Percentiles rank a stretch among this genome's conserved stretches.
Conservation (phyloP, 1,284 basidiomycete genomes). For the Cutaneotrichosporon dermatis region DNA sequence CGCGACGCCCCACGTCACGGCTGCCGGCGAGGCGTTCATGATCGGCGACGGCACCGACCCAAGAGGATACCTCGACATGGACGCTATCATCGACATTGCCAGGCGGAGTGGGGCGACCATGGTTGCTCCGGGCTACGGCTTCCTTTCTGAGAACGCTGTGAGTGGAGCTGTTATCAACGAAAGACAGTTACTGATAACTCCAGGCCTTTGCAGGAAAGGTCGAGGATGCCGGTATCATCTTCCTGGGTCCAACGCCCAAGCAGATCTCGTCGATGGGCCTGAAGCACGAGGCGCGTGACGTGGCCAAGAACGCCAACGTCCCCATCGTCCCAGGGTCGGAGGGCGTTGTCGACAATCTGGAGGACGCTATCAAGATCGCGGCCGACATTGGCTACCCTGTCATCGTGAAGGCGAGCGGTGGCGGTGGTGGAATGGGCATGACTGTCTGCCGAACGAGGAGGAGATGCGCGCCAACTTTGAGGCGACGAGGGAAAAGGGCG, state of each 20-base stretch:
- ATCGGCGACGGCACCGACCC: slow-evolving; percentile 48
- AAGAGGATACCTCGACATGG: slow-evolving; percentile 51
- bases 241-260: slow-evolving; percentile 59
- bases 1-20: slow-evolving; percentile 66
- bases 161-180: neutral
- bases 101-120: slow-evolving; percentile 53
- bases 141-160: slow-evolving; percentile 61
- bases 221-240: slow-evolving; percentile 56
- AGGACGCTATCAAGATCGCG: slow-evolving; percentile 53
- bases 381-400: slow-evolving; percentile 56
- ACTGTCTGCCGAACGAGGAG: slow-evolving; percentile 55
- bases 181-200: neutral
- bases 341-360: slow-evolving; percentile 47
- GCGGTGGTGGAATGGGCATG: slow-evolving; percentile 69
- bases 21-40: slow-evolving; percentile 45
- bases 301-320: slow-evolving; percentile 55
- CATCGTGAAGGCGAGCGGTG: slow-evolving; percentile 59
- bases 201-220: slow-evolving; percentile 55
- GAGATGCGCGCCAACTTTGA: slow-evolving; percentile 52
- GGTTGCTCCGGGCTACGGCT: slow-evolving; percentile 64
- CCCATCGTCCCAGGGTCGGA: slow-evolving; percentile 60
- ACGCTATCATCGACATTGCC: slow-evolving; percentile 53
- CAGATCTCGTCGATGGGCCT: slow-evolving; percentile 59
- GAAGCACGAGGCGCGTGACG: slow-evolving; percentile 59
- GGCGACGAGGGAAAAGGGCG: slow-evolving; percentile 45